Conservation (phyloP, 2,329 filamentous ascomycete genomes). For the Trichocomaceae sp. region DNA sequence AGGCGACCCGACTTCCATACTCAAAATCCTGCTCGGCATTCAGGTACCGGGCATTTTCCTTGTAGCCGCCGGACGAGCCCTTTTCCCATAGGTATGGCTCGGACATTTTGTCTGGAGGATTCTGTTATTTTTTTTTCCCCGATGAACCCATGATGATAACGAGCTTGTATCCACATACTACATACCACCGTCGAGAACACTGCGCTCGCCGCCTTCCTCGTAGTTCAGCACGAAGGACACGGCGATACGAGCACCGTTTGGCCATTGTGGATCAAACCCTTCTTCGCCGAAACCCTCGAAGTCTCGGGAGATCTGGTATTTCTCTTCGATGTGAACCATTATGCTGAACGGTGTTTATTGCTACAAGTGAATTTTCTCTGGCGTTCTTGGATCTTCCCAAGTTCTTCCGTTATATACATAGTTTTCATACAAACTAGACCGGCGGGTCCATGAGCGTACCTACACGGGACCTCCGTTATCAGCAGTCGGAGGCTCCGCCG, state of each 20-base stretch:
- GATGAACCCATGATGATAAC: neutral
- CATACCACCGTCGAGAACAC: neutral
- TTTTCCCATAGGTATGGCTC: constrained; percentile 34
- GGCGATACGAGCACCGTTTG: neutral
- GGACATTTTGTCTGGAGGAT: constrained; percentile 4
- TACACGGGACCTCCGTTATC: neutral
- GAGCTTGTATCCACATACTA: too few species aligned
- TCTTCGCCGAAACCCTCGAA: neutral
- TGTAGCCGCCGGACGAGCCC: constrained; percentile 18
- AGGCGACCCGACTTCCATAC: constrained; percentile 45
- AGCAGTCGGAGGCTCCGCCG: neutral
- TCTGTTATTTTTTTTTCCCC: neutral
- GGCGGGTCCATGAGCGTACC: too few species aligned
- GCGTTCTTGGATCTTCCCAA: too few species aligned
- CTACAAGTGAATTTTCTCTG: too few species aligned
- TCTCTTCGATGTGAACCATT: neutral
- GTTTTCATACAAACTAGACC: too few species aligned
- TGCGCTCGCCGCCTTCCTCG: neutral
- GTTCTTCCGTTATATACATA: too few species aligned
- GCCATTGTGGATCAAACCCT: neutral
- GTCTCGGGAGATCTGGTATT: neutral
- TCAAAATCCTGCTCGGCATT: constrained; percentile 48
- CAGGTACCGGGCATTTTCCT: constrained; percentile 20
- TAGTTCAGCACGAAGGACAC: neutral
- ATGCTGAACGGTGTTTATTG: neutral